A percentile compares a stretch with the other conserved stretches of the same genome.
These are phyloP conservation scores for Penicillium nordicum DNA, from an alignment of 2,329 filamentous ascomycete species.

Conservation along the genomic window DNA sequence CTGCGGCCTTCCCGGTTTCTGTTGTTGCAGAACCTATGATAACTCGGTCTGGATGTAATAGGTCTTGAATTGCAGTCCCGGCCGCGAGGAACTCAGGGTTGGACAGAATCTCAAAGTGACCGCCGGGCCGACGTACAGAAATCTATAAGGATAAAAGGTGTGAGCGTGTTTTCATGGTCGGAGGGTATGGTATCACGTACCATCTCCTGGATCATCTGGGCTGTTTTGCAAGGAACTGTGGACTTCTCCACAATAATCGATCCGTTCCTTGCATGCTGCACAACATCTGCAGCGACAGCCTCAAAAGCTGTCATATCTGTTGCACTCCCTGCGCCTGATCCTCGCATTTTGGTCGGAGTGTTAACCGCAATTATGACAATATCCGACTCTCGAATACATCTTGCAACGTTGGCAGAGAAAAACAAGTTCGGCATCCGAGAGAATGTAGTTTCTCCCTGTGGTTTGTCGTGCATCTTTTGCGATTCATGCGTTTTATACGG, in stretches of 20 bases:
- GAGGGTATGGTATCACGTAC: slow-evolving; percentile 44
- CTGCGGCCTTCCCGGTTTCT: slow-evolving; percentile 57
- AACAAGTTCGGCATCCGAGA: slow-evolving; percentile 57
- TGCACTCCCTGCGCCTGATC: slow-evolving; percentile 65
- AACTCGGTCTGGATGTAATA: slow-evolving; percentile 68
- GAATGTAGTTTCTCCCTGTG: neutral
- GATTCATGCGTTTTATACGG: neutral
- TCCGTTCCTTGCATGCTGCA: slow-evolving; percentile 61
- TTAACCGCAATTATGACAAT: slow-evolving; percentile 73
- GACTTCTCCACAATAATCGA: slow-evolving; percentile 79
- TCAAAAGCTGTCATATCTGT: slow-evolving; percentile 71
- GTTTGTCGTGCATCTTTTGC: neutral
- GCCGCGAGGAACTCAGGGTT: slow-evolving; percentile 80
- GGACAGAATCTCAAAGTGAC: slow-evolving; percentile 71
- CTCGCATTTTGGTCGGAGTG: slow-evolving; percentile 70
- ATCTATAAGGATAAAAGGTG: slow-evolving; percentile 8
- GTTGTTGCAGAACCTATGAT: slow-evolving; percentile 68
- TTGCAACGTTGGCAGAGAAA: slow-evolving; percentile 66
- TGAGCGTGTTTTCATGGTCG: neutral
- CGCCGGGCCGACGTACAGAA: slow-evolving; percentile 51
- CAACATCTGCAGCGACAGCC: slow-evolving; percentile 64
- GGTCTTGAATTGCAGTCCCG: slow-evolving; percentile 69
- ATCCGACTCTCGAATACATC: slow-evolving; percentile 64
- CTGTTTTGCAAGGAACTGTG: slow-evolving; percentile 73
- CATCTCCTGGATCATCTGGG: slow-evolving; percentile 65